Percentiles rank a stretch among this genome's conserved stretches.
Conservation (phyloP, 768 basidiomycete genomes). For the Sporobolomyces phaffii region DNA sequence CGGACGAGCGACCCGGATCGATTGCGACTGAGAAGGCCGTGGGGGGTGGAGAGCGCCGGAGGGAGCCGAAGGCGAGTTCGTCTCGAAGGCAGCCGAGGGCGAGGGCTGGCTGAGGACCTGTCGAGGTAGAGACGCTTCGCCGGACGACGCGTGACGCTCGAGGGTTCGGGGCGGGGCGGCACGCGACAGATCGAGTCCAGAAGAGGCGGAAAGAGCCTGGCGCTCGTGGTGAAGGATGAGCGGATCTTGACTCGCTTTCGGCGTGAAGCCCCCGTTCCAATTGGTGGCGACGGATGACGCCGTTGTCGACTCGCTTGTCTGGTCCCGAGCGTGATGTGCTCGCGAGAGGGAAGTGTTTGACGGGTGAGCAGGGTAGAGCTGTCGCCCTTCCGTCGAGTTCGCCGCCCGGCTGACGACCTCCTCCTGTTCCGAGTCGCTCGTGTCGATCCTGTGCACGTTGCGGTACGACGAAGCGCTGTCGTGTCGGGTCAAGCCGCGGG, state of each 20-base stretch:
- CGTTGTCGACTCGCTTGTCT: background rate
- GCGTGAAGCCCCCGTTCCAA: slow-evolving; percentile 6
- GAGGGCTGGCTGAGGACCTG: too few species aligned
- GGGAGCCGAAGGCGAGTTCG: too few species aligned
- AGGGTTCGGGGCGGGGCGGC: too few species aligned
- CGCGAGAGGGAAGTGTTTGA: background rate
- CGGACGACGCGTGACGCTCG: too few species aligned
- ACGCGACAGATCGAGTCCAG: background rate
- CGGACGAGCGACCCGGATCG: background rate
- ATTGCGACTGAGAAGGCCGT: background rate
- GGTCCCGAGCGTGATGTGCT: background rate
- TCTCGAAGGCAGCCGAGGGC: too few species aligned
- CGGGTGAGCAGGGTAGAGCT: too few species aligned
- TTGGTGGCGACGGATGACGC: background rate
- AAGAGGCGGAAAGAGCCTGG: background rate
- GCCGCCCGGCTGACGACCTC: background rate
- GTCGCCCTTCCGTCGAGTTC: background rate
- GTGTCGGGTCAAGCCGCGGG: background rate
- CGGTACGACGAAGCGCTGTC: background rate
- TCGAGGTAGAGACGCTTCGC: too few species aligned
- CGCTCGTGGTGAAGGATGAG: too few species aligned
- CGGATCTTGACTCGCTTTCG: background rate
- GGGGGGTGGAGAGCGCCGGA: background rate
- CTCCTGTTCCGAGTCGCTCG: background rate
- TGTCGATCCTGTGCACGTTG: background rate